phyloP scores from a whole-genome alignment of 768 basidiomycete species.

The Mycena epipterygia region DNA sequence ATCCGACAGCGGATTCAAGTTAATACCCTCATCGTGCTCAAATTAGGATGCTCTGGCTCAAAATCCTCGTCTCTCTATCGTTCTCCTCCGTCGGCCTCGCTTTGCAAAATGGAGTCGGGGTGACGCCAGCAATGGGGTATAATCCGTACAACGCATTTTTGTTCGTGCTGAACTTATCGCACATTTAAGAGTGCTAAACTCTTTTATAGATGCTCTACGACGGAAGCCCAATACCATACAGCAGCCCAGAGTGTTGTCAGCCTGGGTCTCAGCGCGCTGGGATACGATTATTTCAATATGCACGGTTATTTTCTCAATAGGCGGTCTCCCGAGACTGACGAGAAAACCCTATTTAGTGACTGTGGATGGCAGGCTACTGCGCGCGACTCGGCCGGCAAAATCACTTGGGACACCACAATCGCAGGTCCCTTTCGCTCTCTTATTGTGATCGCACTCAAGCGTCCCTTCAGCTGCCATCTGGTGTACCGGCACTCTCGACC shows the following conservation, averaged over 20 bases:
- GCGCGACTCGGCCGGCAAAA: constrained; percentile 54
- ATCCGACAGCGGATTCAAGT: no score
- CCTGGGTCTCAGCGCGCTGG: constrained; percentile 52
- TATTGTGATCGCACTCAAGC: neutral
- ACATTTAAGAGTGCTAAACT: neutral
- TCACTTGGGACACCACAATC: constrained; percentile 59
- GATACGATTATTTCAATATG: constrained; percentile 61
- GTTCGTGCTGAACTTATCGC: constrained; percentile 42
- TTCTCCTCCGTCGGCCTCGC: constrained; percentile 1
- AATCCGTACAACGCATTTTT: constrained; percentile 63
- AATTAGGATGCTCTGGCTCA: constrained; percentile 5
- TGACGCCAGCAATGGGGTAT: constrained; percentile 63
- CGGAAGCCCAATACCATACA: constrained; percentile 56
- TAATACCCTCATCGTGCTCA: neutral
- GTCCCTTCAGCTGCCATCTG: constrained; percentile 46
- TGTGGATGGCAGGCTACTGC: constrained; percentile 65
- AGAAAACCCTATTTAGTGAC: constrained; percentile 47
- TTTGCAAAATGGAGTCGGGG: constrained; percentile 55
- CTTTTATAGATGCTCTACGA: constrained; percentile 53
- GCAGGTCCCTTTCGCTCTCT: neutral
- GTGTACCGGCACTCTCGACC: constrained; percentile 53
- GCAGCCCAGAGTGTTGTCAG: constrained; percentile 55
- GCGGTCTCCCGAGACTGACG: neutral
- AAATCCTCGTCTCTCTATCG: constrained; percentile 38
- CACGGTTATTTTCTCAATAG: constrained; percentile 33